These are phyloP conservation scores for Peronospora farinosa DNA, from an alignment of 352 stramenopile genomes.

Conservation along the genomic window DNA sequence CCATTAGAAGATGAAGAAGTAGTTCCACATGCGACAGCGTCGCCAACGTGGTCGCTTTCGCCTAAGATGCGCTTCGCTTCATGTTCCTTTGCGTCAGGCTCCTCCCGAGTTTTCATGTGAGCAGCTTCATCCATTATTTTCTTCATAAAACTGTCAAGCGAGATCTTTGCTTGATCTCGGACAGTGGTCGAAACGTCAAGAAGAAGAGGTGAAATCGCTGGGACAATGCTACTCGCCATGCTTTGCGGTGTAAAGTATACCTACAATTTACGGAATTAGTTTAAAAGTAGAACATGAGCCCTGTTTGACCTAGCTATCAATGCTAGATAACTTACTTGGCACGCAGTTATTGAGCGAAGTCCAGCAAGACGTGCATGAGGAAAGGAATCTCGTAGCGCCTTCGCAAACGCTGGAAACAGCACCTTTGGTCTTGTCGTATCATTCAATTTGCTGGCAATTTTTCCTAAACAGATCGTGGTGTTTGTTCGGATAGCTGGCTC, in stretches of 20 bases:
- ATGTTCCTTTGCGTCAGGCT: constrained; percentile 50
- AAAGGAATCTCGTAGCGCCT: constrained; percentile 82
- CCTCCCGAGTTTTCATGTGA: constrained; percentile 75
- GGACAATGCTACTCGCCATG: constrained; percentile 65
- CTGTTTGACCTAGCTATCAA: background rate
- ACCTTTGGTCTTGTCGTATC: constrained; percentile 84
- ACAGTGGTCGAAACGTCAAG: constrained; percentile 78
- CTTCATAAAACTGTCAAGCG: constrained; percentile 79
- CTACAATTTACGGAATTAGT: constrained; percentile 22
- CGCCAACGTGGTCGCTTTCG: constrained; percentile 19
- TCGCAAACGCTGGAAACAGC: constrained; percentile 82
- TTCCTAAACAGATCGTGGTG: constrained; percentile 89
- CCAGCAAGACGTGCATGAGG: constrained; percentile 83
- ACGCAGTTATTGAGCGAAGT: constrained; percentile 72
- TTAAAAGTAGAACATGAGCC: background rate
- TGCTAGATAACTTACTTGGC: constrained; percentile 43
- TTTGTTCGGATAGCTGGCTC: constrained; percentile 91
- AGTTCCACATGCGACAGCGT: constrained; percentile 4
- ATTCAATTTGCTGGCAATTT: constrained; percentile 84
- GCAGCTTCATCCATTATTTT: constrained; percentile 69
- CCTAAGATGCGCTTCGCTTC: constrained; percentile 48
- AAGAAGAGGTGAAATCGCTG: constrained; percentile 67
- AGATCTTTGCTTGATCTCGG: constrained; percentile 63
- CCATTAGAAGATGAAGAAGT: constrained; percentile 18
- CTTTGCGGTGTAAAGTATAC: constrained; percentile 72